Base-by-base conservation (phyloP, 2,329 filamentous ascomycete genomes). In the Talaromyces albobiverticillius region DNA sequence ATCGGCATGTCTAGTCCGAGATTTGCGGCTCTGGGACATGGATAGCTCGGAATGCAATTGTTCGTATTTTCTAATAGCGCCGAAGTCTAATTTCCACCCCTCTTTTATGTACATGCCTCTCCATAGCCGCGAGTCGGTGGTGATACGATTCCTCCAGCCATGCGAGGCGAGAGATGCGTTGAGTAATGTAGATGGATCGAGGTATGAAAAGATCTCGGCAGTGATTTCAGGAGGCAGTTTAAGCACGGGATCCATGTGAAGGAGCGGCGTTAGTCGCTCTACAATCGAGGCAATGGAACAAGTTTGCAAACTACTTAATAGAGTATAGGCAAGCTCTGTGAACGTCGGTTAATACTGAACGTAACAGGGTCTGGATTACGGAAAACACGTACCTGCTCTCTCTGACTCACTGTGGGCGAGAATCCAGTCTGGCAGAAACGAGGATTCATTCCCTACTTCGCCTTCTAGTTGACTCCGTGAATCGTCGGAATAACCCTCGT, bases 191-290 rank as follows among this genome's bases (percentile, higher is more conserved):
- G 84, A 70, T 1, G 91, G 88, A 52, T 92, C 88, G 47, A 99
- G 85, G 66, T 91, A 94, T 14, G 88, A 86, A 41, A 99, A 86
- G 42, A 97, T 87, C 65, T 95, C 88, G 42, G 94, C 85, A 57
- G 90, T 95, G 63, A 99, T 88, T 70, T 99, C 94, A 23, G 89
- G 85, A 0, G 94, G 94, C 0, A 99, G 82, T 64, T 90, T 85
- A 59, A 84, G 78, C 40, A 96, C 85, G 52, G 96, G 96, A 72
- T 99, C 90, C 73, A 96, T 93, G 71, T 96, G 92, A 2, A 97
- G 85, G 50, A 92, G 82, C 3, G 91, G 89, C 58, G 86, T 88
- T 16, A 96, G 76, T 59, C 87, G 83, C 52, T 92, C 83, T 45
- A 96, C 89, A 51, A 96, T 89, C 42, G 87, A 81, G 47, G 88